phyloP scores from a whole-genome alignment of 352 stramenopile species.

The Thraustotheca clavata region DNA sequence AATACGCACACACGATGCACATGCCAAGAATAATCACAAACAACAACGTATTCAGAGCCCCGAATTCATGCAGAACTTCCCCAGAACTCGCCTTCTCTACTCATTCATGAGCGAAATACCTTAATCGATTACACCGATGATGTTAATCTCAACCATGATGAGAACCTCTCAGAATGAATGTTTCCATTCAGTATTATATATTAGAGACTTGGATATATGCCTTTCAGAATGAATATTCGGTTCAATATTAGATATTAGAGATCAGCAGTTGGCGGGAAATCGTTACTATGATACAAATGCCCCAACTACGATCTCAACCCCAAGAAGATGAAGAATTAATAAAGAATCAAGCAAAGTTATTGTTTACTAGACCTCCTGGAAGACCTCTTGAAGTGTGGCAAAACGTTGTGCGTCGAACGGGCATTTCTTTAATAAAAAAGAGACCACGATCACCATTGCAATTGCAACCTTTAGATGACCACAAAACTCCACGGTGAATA shows the following conservation, averaged over 20 bases:
- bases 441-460: slow-evolving; percentile 12
- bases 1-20: slow-evolving; percentile 85
- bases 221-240: neutral
- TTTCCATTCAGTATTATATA: no score
- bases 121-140: slow-evolving; percentile 8
- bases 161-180: no score
- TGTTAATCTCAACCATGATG: slow-evolving; percentile 19
- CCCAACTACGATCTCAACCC: neutral
- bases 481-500: slow-evolving; percentile 10
- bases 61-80: slow-evolving; percentile 75
- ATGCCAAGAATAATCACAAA: slow-evolving; percentile 84
- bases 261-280: no score
- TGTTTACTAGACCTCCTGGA: slow-evolving; percentile 15
- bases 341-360: slow-evolving; percentile 1
- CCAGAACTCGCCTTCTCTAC: slow-evolving; percentile 48
- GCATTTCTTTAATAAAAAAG: slow-evolving; percentile 2
- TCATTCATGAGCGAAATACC: neutral
- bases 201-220: neutral
- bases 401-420: neutral
- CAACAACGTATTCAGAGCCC: slow-evolving; percentile 79
- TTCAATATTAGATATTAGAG: neutral
- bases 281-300: no score
- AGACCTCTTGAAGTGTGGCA: slow-evolving; percentile 9
- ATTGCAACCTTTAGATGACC: slow-evolving; percentile 3
- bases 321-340: neutral